phyloP scores from a whole-genome alignment of 164 flowering plant genomes.

The Brasenia schreberi region DNA sequence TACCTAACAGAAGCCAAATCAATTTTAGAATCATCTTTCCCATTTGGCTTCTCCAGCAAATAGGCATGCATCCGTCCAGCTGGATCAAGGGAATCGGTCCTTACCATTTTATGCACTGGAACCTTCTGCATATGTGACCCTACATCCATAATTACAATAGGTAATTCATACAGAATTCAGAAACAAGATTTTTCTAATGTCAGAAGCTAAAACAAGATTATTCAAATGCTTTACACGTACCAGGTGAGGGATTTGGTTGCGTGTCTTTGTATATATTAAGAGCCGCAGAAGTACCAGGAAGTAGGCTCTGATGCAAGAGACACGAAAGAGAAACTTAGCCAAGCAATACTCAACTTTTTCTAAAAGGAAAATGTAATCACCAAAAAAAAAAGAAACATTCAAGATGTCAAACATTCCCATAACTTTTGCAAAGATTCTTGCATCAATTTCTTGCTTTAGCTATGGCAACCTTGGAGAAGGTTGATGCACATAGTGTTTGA shows the following conservation, averaged over 20 bases:
- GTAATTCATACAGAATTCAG: neutral
- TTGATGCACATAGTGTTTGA: no score
- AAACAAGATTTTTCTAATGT: neutral
- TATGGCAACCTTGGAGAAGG: no score
- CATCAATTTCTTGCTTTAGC: no score
- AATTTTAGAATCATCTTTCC: slow-evolving; percentile 22
- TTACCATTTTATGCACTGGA: slow-evolving; percentile 77
- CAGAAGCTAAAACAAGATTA: neutral
- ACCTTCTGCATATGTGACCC: slow-evolving; percentile 53
- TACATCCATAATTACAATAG: slow-evolving; percentile 4
- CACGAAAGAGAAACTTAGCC: slow-evolving; percentile 1
- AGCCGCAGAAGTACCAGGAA: slow-evolving; percentile 25
- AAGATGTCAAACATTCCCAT: no score
- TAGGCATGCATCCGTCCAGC: slow-evolving; percentile 94
- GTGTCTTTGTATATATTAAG: slow-evolving; percentile 19
- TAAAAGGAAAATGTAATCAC: no score
- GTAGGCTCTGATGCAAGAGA: slow-evolving; percentile 27
- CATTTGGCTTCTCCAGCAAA: slow-evolving; percentile 29
- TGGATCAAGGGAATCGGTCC: slow-evolving; percentile 81
- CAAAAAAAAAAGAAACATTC: no score
- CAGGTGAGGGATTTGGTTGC: slow-evolving; percentile 23
- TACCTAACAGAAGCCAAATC: slow-evolving; percentile 65
- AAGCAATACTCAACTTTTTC: no score
- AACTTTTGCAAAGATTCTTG: no score
- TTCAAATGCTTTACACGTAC: slow-evolving; percentile 19